These are phyloP conservation scores for Dorcoceras hygrometricum DNA, from an alignment of 257 asterid species.

Conservation along the genomic window DNA sequence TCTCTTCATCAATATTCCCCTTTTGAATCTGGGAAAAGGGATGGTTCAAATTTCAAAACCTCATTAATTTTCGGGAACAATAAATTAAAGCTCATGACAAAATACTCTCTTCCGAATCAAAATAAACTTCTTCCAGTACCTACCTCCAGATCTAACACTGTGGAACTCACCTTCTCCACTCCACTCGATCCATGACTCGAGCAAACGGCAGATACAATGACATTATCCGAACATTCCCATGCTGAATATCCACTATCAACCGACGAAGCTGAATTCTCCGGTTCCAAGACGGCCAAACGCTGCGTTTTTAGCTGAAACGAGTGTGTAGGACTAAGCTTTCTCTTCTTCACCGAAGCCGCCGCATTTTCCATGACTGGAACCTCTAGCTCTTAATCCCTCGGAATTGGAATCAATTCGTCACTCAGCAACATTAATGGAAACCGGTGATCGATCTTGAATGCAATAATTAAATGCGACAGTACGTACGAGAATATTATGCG, in stretches of 20 bases:
- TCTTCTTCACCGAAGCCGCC: conserved; percentile 35
- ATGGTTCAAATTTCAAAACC: conserved; percentile 31
- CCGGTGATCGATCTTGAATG: not conserved
- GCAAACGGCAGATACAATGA: not conserved
- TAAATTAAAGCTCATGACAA: conserved; percentile 21
- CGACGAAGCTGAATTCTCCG: conserved; percentile 31
- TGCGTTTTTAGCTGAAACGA: conserved; percentile 36
- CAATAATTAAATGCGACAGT: conserved; percentile 21
- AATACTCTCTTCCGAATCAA: conserved; percentile 16
- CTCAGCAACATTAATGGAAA: not conserved
- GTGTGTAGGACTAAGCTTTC: conserved; percentile 37
- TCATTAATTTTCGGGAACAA: conserved; percentile 8
- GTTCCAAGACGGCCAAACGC: conserved; percentile 28
- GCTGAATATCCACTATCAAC: not conserved
- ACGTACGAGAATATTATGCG: conserved; percentile 33
- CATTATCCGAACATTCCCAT: conserved; percentile 4
- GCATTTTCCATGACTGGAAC: conserved; percentile 25
- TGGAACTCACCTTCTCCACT: conserved; percentile 5
- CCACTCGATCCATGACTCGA: conserved; percentile 8
- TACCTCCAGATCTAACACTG: conserved; percentile 18
- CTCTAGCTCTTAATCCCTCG: conserved; percentile 31
- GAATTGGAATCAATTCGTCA: conserved; percentile 24
- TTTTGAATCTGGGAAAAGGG: conserved; percentile 25
- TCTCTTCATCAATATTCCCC: conserved; percentile 33
- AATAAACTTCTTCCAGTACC: not conserved